Evolutionary conservation across 2,329 filamentous ascomycete species (phyloP).

Genomic region (Aspergillus jensenii): DNA sequence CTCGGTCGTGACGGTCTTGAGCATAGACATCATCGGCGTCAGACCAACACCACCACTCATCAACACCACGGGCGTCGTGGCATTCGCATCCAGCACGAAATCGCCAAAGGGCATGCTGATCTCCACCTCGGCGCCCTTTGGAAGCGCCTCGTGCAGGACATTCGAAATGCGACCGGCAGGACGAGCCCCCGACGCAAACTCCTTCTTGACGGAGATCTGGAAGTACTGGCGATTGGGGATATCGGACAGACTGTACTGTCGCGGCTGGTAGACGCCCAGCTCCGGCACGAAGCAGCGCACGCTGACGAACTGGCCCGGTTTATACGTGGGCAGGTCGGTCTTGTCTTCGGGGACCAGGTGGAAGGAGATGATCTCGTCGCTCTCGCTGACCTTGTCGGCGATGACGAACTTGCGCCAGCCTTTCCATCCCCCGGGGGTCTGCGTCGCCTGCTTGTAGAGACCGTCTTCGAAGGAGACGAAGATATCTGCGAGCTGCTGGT

Average conservation of each 20-base stretch:
- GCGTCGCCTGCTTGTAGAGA: conserved; percentile 50
- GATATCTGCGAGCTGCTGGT: conserved; percentile 43
- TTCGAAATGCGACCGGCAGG: conserved; percentile 67
- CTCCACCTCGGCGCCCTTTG: conserved; percentile 61
- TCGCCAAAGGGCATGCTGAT: conserved; percentile 67
- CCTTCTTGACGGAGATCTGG: conserved; percentile 70
- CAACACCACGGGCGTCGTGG: conserved; percentile 53
- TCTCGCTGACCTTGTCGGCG: conserved; percentile 61
- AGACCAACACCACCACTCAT: conserved; percentile 62
- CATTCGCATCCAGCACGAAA: conserved; percentile 53
- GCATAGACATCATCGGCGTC: conserved; percentile 60
- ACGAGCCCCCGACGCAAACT: conserved; percentile 52
- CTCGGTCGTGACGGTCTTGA: conserved; percentile 51
- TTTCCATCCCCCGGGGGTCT: conserved; percentile 50
- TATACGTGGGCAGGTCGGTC: conserved; percentile 59
- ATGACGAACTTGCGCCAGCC: conserved; percentile 67
- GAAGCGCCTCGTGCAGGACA: conserved; percentile 62
- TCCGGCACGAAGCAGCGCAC: conserved; percentile 58
- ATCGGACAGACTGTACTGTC: conserved; percentile 73
- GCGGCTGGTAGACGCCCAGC: conserved; percentile 61
- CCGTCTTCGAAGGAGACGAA: conserved; percentile 64
- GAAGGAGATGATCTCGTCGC: conserved; percentile 67
- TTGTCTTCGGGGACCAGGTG: conserved; percentile 65
- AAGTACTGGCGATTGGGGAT: conserved; percentile 61
- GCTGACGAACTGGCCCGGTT: conserved; percentile 73